These are phyloP conservation scores for Solanum sejunctum DNA, from an alignment of 257 asterid species.

Conservation along the genomic window DNA sequence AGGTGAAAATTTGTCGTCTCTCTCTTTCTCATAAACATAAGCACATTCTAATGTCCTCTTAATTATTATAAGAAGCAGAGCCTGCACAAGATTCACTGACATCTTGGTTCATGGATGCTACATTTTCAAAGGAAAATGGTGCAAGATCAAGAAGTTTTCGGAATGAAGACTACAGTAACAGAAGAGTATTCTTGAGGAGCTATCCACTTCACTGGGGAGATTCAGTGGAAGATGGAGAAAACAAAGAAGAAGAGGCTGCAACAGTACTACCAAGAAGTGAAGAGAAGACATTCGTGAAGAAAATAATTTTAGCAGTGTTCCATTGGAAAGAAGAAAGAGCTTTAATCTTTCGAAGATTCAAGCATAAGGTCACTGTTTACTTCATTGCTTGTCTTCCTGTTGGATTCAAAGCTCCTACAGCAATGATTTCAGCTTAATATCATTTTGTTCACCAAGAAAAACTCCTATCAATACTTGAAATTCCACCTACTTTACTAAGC, in stretches of 20 bases:
- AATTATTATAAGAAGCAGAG: conserved; percentile 1
- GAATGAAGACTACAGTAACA: conserved; percentile 49
- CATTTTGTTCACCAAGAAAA: not conserved
- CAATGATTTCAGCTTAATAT: conserved; percentile 38
- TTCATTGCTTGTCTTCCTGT: conserved; percentile 61
- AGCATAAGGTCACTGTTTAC: conserved; percentile 51
- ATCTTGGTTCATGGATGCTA: not conserved
- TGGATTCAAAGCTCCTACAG: conserved; percentile 38
- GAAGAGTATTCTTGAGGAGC: conserved; percentile 78
- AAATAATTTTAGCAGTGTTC: conserved; percentile 36
- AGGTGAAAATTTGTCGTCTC: not conserved
- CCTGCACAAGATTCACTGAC: not conserved
- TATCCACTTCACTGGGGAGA: conserved; percentile 60
- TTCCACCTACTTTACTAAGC: not conserved
- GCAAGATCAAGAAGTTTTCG: conserved; percentile 51
- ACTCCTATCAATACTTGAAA: not conserved
- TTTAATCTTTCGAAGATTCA: conserved; percentile 50
- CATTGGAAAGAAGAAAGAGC: conserved; percentile 63
- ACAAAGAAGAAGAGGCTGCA: not conserved
- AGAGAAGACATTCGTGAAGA: conserved; percentile 33
- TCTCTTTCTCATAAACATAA: not conserved
- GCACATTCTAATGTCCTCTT: not conserved
- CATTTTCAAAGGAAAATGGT: conserved; percentile 30
- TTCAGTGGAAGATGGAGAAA: conserved; percentile 20
- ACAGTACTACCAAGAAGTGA: not conserved